Conservation (phyloP, 208 protist genomes). For the Phytomonas francai region DNA sequence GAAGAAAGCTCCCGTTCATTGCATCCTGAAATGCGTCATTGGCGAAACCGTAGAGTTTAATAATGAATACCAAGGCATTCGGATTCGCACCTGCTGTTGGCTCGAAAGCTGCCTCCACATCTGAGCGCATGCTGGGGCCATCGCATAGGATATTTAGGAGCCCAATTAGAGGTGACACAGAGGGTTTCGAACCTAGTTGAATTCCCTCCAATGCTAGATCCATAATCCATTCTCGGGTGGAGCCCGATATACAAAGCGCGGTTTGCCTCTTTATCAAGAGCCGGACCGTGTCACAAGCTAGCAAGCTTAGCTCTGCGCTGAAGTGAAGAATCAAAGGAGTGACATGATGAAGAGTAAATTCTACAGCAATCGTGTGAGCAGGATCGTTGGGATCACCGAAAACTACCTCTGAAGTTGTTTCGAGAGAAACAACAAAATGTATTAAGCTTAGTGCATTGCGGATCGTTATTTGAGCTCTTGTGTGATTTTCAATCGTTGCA, state of each 20-base stretch:
- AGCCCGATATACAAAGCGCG: neutral
- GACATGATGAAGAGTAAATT: neutral
- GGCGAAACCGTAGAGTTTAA: neutral
- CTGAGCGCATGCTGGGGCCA: neutral
- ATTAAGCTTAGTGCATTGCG: neutral
- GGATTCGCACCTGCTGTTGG: neutral
- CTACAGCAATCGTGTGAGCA: neutral
- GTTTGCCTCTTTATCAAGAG: neutral
- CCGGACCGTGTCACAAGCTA: neutral
- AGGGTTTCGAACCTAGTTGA: neutral
- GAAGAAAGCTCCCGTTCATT: neutral
- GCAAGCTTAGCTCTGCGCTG: neutral
- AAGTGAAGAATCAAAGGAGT: neutral
- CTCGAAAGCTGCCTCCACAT: neutral
- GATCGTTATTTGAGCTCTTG: neutral
- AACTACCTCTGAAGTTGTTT: slow-evolving; percentile 1
- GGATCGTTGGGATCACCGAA: neutral
- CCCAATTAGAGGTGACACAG: neutral
- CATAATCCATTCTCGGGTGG: neutral
- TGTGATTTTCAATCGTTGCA: neutral
- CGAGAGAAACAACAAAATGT: neutral
- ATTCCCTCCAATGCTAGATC: neutral
- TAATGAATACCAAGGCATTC: neutral
- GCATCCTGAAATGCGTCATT: neutral
- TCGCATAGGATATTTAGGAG: neutral